phyloP scores from a whole-genome alignment of 2,329 filamentous ascomycete genomes.

The Beauveria sp. region DNA sequence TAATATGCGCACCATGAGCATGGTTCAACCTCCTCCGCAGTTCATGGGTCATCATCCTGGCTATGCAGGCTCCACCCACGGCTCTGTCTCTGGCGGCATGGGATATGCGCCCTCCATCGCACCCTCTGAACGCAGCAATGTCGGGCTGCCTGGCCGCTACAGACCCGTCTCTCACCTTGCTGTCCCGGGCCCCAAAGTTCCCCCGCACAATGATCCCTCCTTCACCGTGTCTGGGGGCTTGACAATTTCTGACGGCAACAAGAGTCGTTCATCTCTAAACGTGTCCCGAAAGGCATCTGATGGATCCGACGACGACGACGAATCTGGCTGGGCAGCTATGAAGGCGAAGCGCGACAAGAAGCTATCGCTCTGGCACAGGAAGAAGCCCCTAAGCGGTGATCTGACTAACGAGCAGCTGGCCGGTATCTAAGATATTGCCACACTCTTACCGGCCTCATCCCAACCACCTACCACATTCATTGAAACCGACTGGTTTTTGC shows the following conservation, averaged over 20 bases:
- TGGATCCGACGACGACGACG: constrained; percentile 51
- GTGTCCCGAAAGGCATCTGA: constrained; percentile 31
- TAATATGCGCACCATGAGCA: constrained; percentile 67
- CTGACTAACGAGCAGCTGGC: constrained; percentile 42
- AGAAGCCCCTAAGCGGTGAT: constrained; percentile 45
- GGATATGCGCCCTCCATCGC: constrained; percentile 87
- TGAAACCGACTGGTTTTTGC: constrained; percentile 5
- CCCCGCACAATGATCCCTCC: constrained; percentile 23
- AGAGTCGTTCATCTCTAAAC: constrained; percentile 29
- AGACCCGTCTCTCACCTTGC: constrained; percentile 69
- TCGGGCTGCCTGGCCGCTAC: constrained; percentile 85
- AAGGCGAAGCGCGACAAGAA: constrained; percentile 62
- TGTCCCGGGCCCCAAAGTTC: constrained; percentile 25
- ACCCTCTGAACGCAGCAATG: constrained; percentile 89
- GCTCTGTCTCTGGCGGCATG: constrained; percentile 27
- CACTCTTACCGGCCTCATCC: background rate
- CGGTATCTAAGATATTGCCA: constrained; percentile 28
- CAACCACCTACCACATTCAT: background rate
- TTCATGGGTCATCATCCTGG: constrained; percentile 42
- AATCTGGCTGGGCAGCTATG: constrained; percentile 64
- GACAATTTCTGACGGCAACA: constrained; percentile 24
- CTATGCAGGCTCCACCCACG: constrained; percentile 23
- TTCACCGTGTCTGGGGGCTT: constrained; percentile 28
- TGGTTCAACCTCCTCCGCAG: constrained; percentile 64
- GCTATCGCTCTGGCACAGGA: constrained; percentile 56